Evolutionary conservation across 2,329 filamentous ascomycete genomes (phyloP), one percentile per base, ranked within the genome.

Genomic region (Aspergillus sergii): DNA sequence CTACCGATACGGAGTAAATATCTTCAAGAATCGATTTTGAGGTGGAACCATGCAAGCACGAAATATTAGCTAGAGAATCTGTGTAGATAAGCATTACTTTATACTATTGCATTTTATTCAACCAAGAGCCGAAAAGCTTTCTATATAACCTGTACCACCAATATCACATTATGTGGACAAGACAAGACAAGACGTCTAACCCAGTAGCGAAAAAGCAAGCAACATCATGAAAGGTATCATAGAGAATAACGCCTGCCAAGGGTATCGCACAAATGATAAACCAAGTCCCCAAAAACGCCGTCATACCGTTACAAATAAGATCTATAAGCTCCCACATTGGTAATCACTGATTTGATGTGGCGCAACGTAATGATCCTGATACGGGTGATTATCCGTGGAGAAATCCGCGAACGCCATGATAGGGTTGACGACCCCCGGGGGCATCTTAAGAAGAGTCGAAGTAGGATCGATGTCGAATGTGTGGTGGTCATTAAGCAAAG

Each of bases 321-420:
- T 59, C 39, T 64, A 64, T 57, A 68, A 73, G 11, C 61, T 26
- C 11, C 53, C 64, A 39, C 72, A 74, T 14, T 72, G 64, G 61
- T 73, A 76, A 51, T 69, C 67, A 41, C 70, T 64, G 28, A 72
- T 62, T 53, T 74, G 71, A 64, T 77, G 72, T 1, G 91, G 91
- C 41, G 91, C 89, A 66, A 93, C 89, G 71, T 94, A 96, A 78
- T 89, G 89, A 57, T 89, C 88, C 73, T 92, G 89, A 72, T 95
- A 96, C 1, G 93, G 92, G 77, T 94, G 91, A 67, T 92, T 89
- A 4, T 91, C 89, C 69, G 90, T 82, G 28, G 84, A 89, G 75
- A 95, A 95, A 73, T 95, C 91, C 1, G 91, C 91, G 28, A 83
- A 83, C 28, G 86, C 87, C 68, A 89, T 84, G 45, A 94, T 78